Percentiles rank a stretch among this genome's conserved stretches.
Evolutionary conservation across 1,284 basidiomycete species (phyloP).

Genomic region (Cutaneotrichosporon sp.): DNA sequence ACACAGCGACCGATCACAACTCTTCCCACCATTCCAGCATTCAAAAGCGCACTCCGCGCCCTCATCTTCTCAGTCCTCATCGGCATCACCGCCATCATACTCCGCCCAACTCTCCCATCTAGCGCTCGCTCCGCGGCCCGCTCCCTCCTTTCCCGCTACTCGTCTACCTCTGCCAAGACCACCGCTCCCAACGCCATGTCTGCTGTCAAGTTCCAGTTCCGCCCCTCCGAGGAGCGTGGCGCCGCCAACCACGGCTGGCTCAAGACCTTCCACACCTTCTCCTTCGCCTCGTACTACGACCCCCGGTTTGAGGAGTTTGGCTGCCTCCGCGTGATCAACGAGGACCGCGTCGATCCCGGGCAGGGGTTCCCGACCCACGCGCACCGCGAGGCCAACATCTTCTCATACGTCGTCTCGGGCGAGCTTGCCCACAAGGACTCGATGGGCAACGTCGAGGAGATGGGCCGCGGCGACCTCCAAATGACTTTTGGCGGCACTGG

Average conservation of each 20-base stretch:
- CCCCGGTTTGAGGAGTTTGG: slow-evolving; percentile 44
- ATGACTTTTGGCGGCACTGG: slow-evolving; percentile 73
- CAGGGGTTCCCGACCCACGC: slow-evolving; percentile 81
- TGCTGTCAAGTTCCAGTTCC: slow-evolving; percentile 29
- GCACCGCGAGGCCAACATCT: slow-evolving; percentile 86
- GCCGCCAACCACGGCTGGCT: slow-evolving; percentile 82
- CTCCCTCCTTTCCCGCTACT: slow-evolving; percentile 1
- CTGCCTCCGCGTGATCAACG: slow-evolving; percentile 59
- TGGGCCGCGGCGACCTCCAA: slow-evolving; percentile 82
- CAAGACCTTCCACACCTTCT: slow-evolving; percentile 78
- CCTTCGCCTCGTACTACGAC: slow-evolving; percentile 70
- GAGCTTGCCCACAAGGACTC: slow-evolving; percentile 61
- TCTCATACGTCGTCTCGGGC: slow-evolving; percentile 64
- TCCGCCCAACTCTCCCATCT: slow-evolving; percentile 4
- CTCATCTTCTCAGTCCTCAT: slow-evolving; percentile 5
- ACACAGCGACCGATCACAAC: neutral
- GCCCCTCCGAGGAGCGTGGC: slow-evolving; percentile 65
- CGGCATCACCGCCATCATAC: slow-evolving; percentile 17
- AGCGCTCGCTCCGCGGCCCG: slow-evolving; percentile 6
- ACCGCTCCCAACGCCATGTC: slow-evolving; percentile 1
- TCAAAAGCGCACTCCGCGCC: neutral
- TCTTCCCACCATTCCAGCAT: slow-evolving; percentile 5
- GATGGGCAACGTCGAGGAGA: slow-evolving; percentile 81
- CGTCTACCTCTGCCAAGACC: neutral
- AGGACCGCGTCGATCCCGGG: slow-evolving; percentile 44